Conservation (phyloP, 345 rosid species). For the Erodium maritimum region DNA sequence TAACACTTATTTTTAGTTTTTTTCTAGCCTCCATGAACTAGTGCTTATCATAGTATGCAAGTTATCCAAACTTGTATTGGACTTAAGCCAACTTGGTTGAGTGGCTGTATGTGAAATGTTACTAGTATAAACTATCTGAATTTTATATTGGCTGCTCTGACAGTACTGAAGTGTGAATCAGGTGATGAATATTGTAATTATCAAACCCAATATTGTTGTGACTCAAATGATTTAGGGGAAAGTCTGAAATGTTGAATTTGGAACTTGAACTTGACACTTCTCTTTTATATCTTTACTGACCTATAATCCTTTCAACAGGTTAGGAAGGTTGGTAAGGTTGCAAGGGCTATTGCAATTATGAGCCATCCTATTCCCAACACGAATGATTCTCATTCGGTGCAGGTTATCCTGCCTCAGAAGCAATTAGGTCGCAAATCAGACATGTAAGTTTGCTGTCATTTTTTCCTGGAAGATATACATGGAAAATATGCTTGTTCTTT, state of each 20-base stretch:
- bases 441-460: slow-evolving; percentile 29
- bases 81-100: neutral
- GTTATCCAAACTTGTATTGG: neutral
- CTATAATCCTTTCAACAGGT: slow-evolving; percentile 35
- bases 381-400: slow-evolving; percentile 80
- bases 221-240: neutral
- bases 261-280: slow-evolving; percentile 2
- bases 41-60: neutral
- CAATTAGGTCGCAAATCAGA: slow-evolving; percentile 92
- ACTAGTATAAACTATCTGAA: neutral
- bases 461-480: neutral
- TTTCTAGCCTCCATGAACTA: neutral
- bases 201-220: neutral
- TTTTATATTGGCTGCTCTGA: neutral
- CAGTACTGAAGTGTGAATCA: neutral
- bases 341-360: slow-evolving; percentile 90
- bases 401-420: slow-evolving; percentile 90
- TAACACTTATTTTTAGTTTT: neutral
- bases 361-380: slow-evolving; percentile 93
- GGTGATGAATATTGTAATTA: neutral
- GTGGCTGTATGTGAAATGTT: neutral
- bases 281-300: slow-evolving; percentile 6
- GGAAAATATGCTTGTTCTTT: neutral
- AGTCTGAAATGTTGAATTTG: neutral
- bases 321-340: slow-evolving; percentile 75